Conservation (phyloP, 1,284 basidiomycete species). For the Naganishia liquefaciens region DNA sequence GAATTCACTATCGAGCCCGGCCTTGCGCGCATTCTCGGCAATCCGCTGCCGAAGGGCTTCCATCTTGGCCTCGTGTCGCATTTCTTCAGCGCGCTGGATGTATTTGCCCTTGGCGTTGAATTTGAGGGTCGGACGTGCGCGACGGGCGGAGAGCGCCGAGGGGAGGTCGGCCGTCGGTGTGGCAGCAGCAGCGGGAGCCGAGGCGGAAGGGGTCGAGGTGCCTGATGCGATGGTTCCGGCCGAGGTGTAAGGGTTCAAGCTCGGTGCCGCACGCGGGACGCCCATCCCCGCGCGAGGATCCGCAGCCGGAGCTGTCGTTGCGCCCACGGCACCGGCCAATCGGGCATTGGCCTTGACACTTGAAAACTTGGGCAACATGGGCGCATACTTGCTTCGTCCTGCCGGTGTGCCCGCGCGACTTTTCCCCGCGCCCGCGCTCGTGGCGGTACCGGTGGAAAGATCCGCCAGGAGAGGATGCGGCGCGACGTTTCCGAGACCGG, state of each 20-base stretch:
- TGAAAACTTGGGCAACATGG: conserved; percentile 95
- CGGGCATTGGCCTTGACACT: conserved; percentile 69
- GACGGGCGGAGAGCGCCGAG: conserved; percentile 67
- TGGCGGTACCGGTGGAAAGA: conserved; percentile 53
- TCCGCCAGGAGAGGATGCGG: conserved; percentile 84
- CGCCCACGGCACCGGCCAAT: conserved; percentile 19
- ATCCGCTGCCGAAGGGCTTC: conserved; percentile 91
- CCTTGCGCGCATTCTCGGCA: conserved; percentile 85
- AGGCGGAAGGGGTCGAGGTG: conserved; percentile 49
- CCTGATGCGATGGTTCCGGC: conserved; percentile 53
- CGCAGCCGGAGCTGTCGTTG: conserved; percentile 65
- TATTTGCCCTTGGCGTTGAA: conserved; percentile 93
- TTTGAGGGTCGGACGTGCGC: conserved; percentile 69
- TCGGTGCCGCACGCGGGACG: conserved; percentile 58
- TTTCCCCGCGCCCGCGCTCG: conserved; percentile 15
- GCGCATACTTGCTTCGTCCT: conserved; percentile 79
- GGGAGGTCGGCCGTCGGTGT: conserved; percentile 54
- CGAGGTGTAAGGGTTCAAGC: conserved; percentile 51
- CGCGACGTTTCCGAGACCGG: conserved; percentile 58
- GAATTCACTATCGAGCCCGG: conserved; percentile 88
- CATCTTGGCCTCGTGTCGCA: conserved; percentile 77
- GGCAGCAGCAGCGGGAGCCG: conserved; percentile 64
- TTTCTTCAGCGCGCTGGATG: conserved; percentile 75
- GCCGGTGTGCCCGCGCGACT: conserved; percentile 38
- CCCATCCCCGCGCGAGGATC: conserved; percentile 53